phyloP scores from a whole-genome alignment of 495 filamentous ascomycete genomes.

The Penicillium simplicissimum region DNA sequence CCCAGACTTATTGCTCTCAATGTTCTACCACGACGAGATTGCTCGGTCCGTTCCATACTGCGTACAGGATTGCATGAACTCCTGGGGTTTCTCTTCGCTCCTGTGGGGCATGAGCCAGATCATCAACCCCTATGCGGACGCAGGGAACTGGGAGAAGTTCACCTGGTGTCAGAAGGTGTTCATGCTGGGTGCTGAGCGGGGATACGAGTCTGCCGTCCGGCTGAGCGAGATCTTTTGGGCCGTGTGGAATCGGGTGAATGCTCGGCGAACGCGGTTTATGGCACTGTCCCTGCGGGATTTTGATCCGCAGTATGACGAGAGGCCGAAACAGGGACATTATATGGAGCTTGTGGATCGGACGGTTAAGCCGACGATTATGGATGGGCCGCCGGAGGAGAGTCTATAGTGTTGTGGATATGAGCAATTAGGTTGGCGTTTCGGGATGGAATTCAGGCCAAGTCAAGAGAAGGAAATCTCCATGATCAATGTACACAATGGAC shows the following conservation, averaged over 20 bases:
- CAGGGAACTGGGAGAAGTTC: slow-evolving; percentile 5
- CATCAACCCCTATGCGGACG: background rate
- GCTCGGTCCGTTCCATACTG: slow-evolving; percentile 7
- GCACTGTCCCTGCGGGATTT: background rate
- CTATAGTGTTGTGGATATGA: background rate
- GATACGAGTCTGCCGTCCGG: background rate
- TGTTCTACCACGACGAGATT: slow-evolving; percentile 9
- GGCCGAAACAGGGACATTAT: background rate
- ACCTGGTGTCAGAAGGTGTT: slow-evolving; percentile 10
- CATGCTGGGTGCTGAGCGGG: background rate
- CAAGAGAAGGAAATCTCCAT: background rate
- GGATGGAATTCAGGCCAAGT: background rate
- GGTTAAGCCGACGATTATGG: background rate
- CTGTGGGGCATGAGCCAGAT: background rate
- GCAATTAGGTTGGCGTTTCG: background rate
- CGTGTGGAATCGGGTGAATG: background rate
- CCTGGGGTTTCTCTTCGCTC: background rate
- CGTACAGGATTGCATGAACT: slow-evolving; percentile 3
- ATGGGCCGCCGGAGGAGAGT: background rate
- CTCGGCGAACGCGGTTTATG: background rate
- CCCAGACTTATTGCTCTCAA: background rate
- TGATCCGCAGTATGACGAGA: background rate
- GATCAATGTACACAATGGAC: background rate
- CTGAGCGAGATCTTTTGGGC: slow-evolving; percentile 1
- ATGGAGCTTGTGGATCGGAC: background rate